Evolutionary conservation across 176 grass and related monocot species (phyloP).

Genomic region (Puccinellia tenuiflora): DNA sequence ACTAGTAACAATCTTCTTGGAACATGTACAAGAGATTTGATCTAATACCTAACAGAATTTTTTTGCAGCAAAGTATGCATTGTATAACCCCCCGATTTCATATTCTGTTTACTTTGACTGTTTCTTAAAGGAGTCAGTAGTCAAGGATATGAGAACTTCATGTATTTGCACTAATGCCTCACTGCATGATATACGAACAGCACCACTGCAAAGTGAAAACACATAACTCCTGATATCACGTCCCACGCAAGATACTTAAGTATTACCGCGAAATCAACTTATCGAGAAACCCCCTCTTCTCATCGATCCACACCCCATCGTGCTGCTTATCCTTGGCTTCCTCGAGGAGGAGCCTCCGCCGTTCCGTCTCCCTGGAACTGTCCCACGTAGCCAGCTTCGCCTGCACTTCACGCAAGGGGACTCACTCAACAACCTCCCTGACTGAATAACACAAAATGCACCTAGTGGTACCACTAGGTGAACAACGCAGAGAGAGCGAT

Average conservation of each 20-base stretch:
- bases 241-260: background rate
- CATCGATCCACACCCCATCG: slow-evolving; percentile 80
- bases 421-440: background rate
- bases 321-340: slow-evolving; percentile 78
- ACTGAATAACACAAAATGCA: background rate
- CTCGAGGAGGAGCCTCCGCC: slow-evolving; percentile 62
- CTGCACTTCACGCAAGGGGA: slow-evolving; percentile 34
- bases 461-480: background rate
- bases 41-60: background rate
- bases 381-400: slow-evolving; percentile 65
- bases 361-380: slow-evolving; percentile 61
- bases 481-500: background rate
- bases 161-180: background rate
- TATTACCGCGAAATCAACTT: slow-evolving; percentile 62
- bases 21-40: background rate
- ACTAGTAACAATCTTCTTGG: background rate
- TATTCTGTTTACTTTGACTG: background rate
- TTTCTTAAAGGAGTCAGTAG: background rate
- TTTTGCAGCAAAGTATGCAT: background rate
- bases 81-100: background rate
- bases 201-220: background rate
- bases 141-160: background rate
- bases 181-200: background rate
- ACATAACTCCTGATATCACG: background rate
- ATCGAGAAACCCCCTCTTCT: slow-evolving; percentile 59